A percentile compares a stretch with the other conserved stretches of the same genome.
Conservation (phyloP, 495 filamentous ascomycete species). For the Apodospora peruviana region DNA sequence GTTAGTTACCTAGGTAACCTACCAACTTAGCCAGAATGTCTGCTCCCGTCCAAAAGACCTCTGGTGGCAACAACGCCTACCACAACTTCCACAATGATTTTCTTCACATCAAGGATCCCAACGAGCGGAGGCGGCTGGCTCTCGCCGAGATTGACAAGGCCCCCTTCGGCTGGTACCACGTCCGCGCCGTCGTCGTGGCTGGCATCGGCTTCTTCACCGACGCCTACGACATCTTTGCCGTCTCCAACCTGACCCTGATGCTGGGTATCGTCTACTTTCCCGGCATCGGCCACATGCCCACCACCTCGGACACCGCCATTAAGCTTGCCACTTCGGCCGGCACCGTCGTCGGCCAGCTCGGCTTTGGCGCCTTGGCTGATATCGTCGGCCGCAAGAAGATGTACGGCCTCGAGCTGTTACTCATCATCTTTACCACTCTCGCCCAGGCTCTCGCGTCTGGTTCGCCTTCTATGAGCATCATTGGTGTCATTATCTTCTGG, state of each 20-base stretch:
- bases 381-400: constrained; percentile 72
- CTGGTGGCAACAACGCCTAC: constrained; percentile 62
- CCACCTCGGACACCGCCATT: constrained; percentile 69
- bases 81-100: constrained; percentile 63
- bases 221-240: constrained; percentile 69
- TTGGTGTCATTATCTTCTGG: constrained; percentile 84
- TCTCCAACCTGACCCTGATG: constrained; percentile 61
- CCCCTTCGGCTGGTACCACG: constrained; percentile 72
- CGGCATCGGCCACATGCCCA: constrained; percentile 50
- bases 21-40: no score
- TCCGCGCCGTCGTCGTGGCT: constrained; percentile 64
- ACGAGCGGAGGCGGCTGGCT: constrained; percentile 63
- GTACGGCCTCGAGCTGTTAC: constrained; percentile 83
- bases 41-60: no score
- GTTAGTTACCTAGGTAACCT: no score
- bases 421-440: constrained; percentile 82
- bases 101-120: constrained; percentile 61
- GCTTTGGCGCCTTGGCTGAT: constrained; percentile 78
- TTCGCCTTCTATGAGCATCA: constrained; percentile 63
- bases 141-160: constrained; percentile 71
- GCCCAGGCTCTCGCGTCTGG: constrained; percentile 66
- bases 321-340: constrained; percentile 85
- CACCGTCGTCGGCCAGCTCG: constrained; percentile 78
- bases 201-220: constrained; percentile 78
- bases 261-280: constrained; percentile 69